Evolutionary conservation across 108 stramenopile species (phyloP), one percentile per base, ranked within the genome.

Genomic region (Pseudonitzschia delicatissima): DNA sequence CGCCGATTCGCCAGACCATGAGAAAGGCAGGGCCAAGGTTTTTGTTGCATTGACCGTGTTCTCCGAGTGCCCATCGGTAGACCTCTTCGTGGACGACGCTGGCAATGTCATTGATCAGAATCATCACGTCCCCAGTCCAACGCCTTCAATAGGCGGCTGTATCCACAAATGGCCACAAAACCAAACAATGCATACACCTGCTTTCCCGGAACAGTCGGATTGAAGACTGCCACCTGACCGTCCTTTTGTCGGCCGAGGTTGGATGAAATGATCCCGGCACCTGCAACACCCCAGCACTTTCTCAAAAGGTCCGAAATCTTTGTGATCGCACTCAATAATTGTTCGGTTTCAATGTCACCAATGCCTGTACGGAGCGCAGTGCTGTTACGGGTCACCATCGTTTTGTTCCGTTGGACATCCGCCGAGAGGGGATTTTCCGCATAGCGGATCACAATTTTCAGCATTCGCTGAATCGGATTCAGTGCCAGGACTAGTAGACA

Each of bases 241-340:
- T 83, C 83, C 44, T 86, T 83, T 44, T 79, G 57, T n/a, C 83
- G 75, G 15, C 86, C 84, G 48, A 98, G 79, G 67, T 97, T 96
- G 0, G 90, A 88, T 9, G 95, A 92, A 72, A 98, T 97, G 53
- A 98, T 96, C 55, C 88, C 95, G 17, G 96, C 96, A 25, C 98
- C 94, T 23, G 89, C 94, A 5, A 95, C 89, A 27, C 73, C 98
- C 90, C 97, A 99, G 57, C 98, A 97, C 48, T 97, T 93, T 62
- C 94, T 77, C 7, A 99, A 68, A 36, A 99, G 69, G 64, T 92
- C 93, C 18, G 96, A 92, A 64, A 98, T 97, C 71, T 95, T 97
- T 15, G 87, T 73, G 17, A 99, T 88, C 2, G 98, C 90, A 23
- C 77, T 80, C 36, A 96, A 80, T 0, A 99, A 80, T 45, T 93